A percentile compares a stretch with the other conserved stretches of the same genome.
Conservation (phyloP, 2,329 filamentous ascomycete genomes). For the Apiospora pterosperma region DNA sequence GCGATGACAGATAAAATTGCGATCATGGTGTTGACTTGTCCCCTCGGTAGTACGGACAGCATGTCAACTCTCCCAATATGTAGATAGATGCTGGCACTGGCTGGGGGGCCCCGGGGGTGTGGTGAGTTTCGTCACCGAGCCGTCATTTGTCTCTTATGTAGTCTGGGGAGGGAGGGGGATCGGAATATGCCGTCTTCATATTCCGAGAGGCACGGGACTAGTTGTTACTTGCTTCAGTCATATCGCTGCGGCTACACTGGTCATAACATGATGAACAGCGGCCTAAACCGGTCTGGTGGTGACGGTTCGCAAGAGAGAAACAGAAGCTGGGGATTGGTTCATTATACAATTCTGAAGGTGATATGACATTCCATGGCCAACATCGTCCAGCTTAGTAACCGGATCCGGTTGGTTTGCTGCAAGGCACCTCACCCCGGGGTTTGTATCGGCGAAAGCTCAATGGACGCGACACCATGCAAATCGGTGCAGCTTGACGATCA, state of each 20-base stretch:
- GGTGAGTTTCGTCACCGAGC: not conserved
- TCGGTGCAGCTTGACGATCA: not conserved
- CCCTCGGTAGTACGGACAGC: not conserved
- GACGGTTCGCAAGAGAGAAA: not conserved
- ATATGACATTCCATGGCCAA: not conserved
- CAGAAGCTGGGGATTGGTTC: not conserved
- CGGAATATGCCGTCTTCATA: not conserved
- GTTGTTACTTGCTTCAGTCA: not conserved
- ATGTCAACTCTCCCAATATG: not conserved
- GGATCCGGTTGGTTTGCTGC: not conserved
- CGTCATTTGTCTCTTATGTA: not conserved
- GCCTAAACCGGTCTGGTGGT: not conserved
- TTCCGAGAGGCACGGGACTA: not conserved
- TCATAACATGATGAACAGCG: not conserved
- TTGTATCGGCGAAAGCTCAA: not conserved
- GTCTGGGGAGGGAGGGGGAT: not conserved
- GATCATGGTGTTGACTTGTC: constrained; percentile 1
- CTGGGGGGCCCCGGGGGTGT: too few relatives aligned
- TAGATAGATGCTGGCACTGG: not conserved
- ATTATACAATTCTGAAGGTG: not conserved
- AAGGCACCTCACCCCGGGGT: not conserved
- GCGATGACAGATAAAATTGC: not conserved
- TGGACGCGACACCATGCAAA: not conserved
- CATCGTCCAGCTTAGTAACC: not conserved
- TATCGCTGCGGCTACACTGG: not conserved